phyloP scores from a whole-genome alignment of 768 basidiomycete species.

The Psilocybe azurescens region DNA sequence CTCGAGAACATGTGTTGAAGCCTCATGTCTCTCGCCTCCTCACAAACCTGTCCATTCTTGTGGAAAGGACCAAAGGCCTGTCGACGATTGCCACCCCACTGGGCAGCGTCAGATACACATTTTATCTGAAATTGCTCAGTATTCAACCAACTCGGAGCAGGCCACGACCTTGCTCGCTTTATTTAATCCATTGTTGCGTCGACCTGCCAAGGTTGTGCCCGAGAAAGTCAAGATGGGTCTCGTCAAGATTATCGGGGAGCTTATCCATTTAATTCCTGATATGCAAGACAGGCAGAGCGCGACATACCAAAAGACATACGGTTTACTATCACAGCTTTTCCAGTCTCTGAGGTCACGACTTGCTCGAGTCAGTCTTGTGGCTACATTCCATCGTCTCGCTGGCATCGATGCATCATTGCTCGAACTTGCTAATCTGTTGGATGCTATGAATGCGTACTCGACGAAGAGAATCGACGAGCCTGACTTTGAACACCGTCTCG shows the following conservation, averaged over 20 bases:
- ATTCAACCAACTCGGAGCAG: slow-evolving; percentile 71
- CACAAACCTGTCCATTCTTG: slow-evolving; percentile 68
- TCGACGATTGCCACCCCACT: slow-evolving; percentile 59
- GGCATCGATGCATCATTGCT: slow-evolving; percentile 51
- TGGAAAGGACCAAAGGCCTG: slow-evolving; percentile 63
- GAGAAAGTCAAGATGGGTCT: slow-evolving; percentile 89
- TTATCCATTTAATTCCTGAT: slow-evolving; percentile 73
- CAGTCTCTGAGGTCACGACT: slow-evolving; percentile 73
- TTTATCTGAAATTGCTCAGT: slow-evolving; percentile 79
- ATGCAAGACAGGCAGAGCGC: slow-evolving; percentile 48
- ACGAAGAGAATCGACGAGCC: slow-evolving; percentile 84
- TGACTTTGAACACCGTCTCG: slow-evolving; percentile 86
- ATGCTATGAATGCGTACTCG: slow-evolving; percentile 86
- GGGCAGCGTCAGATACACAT: slow-evolving; percentile 84
- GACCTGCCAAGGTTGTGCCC: slow-evolving; percentile 73
- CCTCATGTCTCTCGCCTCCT: slow-evolving; percentile 78
- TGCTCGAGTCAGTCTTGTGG: slow-evolving; percentile 72
- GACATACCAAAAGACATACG: slow-evolving; percentile 59
- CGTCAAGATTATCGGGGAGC: slow-evolving; percentile 68
- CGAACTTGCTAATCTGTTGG: slow-evolving; percentile 58
- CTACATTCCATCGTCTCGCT: slow-evolving; percentile 60
- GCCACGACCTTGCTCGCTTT: slow-evolving; percentile 74
- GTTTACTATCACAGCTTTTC: slow-evolving; percentile 78
- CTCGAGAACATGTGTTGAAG: slow-evolving; percentile 61
- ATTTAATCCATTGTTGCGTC: slow-evolving; percentile 81